Evolutionary conservation across 208 protist species (phyloP), one percentile per base, ranked within the genome.

Genomic region (Crithidia bombi): DNA sequence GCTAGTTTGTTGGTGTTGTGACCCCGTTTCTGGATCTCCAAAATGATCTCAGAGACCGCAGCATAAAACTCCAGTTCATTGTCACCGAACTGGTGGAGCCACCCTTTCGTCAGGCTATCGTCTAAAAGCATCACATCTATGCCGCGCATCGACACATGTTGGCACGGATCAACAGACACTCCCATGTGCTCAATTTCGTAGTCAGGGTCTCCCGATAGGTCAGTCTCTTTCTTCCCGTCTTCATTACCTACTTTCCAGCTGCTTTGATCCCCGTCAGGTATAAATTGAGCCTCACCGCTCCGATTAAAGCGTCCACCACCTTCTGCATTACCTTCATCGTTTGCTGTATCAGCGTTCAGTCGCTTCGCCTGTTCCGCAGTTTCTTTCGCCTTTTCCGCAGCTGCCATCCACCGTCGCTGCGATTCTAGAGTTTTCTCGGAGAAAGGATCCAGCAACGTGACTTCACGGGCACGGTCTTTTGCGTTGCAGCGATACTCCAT

Each of bases 101-200:
- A 96, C 12, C 89, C 89, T 26, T 75, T 75, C 19, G 85, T 82
- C 9, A 94, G 67, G 5, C 78, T 84, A 44, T 96, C 91, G 39
- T 96, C 87, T 15, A 96, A 63, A 5, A 96, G 77, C 81, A 90
- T 85, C 69, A 96, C 79, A 33, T 96, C 91, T 19, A 93, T 78
- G 10, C 76, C 91, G 7, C 82, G 79, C 89, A 96, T 93, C 17
- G 86, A 86, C 2, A 96, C 78, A 62, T 86, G 78, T 50, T 74
- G 61, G 50, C 91, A 96, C 0, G 87, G 85, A 47, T 88, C 82
- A 7, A 83, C 73, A 59, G 70, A 69, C 46, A 75, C 62, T 0
- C 70, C 69, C 0, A 62, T 21, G 23, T 63, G 66, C 28, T 88
- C 69, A n/a, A 75, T 58, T 43, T 77, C 58, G 49, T 62, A 75